Percentiles rank a stretch among this genome's conserved stretches.
phyloP scores from a whole-genome alignment of 2,329 filamentous ascomycete species.

The Colletotrichum lindemuthianum region DNA sequence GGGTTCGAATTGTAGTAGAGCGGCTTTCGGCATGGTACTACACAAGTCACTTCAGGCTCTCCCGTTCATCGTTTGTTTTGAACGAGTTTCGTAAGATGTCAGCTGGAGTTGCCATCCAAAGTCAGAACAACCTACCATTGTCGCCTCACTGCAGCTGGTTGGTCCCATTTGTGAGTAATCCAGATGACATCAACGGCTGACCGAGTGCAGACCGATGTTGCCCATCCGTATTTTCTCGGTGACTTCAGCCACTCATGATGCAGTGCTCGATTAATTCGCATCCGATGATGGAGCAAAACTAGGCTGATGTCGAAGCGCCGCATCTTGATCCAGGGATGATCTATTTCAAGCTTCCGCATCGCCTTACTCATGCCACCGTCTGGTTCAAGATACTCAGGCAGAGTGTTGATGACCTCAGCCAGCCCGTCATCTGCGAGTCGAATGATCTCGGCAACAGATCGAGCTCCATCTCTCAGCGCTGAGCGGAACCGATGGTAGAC shows the following conservation, averaged over 20 bases:
- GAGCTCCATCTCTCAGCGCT: conserved; percentile 3
- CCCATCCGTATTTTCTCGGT: conserved; percentile 20
- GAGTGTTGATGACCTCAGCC: conserved; percentile 33
- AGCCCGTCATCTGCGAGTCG: conserved; percentile 28
- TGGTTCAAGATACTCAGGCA: conserved; percentile 30
- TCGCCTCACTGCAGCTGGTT: conserved; percentile 23
- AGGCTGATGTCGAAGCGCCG: conserved; percentile 35
- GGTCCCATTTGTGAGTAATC: conserved; percentile 32
- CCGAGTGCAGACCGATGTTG: conserved; percentile 19
- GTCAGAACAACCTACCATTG: conserved; percentile 11
- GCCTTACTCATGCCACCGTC: conserved; percentile 1
- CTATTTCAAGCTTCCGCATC: conserved; percentile 2
- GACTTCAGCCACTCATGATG: conserved; percentile 5
- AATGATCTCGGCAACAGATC: conserved; percentile 11
- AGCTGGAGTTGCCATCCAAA: not conserved
- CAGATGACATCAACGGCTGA: conserved; percentile 28
- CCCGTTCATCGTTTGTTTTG: not conserved
- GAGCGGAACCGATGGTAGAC: conserved; percentile 30
- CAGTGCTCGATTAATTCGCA: conserved; percentile 30
- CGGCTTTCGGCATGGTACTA: not conserved
- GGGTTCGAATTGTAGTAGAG: conserved; percentile 7
- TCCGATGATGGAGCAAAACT: conserved; percentile 27
- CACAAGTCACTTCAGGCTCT: not conserved
- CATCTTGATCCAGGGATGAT: conserved; percentile 33
- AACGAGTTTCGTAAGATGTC: not conserved